Conservation (phyloP, 1,284 basidiomycete species). For the Fistulinella cinereoalba region DNA sequence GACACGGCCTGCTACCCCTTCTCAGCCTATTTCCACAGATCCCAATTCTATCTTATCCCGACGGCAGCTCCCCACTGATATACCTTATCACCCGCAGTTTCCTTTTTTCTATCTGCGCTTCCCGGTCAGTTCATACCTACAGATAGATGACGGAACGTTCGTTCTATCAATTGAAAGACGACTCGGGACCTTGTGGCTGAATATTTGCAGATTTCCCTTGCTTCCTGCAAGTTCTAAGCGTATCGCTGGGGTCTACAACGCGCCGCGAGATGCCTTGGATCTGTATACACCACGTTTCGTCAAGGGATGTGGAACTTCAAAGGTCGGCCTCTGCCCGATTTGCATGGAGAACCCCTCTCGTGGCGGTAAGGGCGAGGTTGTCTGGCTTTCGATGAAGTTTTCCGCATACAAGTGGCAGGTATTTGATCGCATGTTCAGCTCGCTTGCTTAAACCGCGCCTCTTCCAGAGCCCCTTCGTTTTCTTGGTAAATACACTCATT, state of each 20-base stretch:
- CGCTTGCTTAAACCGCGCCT: conserved; percentile 3
- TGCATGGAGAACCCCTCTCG: conserved; percentile 60
- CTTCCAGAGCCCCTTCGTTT: conserved; percentile 18
- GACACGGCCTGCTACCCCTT: not conserved
- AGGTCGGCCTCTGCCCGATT: conserved; percentile 76
- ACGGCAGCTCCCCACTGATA: conserved; percentile 48
- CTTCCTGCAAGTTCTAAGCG: conserved; percentile 37
- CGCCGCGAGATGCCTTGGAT: conserved; percentile 55
- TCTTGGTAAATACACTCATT: conserved; percentile 5
- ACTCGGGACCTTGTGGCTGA: conserved; percentile 1
- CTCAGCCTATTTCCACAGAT: not conserved
- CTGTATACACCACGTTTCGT: conserved; percentile 79
- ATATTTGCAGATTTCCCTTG: conserved; percentile 29
- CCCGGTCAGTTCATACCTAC: conserved; percentile 54
- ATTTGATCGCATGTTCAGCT: not conserved
- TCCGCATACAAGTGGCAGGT: conserved; percentile 75
- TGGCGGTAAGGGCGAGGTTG: conserved; percentile 59
- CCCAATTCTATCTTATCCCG: conserved; percentile 8
- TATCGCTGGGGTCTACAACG: conserved; percentile 55
- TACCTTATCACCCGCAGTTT: conserved; percentile 48
- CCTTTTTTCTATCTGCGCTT: conserved; percentile 64
- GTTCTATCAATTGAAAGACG: conserved; percentile 8
- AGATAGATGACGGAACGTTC: conserved; percentile 31
- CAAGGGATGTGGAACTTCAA: conserved; percentile 62
- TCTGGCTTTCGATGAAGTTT: conserved; percentile 78